phyloP scores from a whole-genome alignment of 345 rosid genomes.

The Lepidium africanum region DNA sequence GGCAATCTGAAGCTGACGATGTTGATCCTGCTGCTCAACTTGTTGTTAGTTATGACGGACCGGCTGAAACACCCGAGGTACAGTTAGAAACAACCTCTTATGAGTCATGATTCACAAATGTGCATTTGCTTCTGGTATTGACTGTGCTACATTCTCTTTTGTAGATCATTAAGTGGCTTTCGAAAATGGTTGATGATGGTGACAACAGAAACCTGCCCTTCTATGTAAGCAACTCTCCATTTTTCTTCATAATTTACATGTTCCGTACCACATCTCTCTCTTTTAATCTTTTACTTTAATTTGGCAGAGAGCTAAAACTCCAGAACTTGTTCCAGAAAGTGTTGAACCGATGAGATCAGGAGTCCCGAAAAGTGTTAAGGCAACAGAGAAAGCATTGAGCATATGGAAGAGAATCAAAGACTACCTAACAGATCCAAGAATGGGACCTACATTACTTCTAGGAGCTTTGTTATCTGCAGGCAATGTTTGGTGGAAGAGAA shows the following conservation, averaged over 20 bases:
- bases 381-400: conserved; percentile 39
- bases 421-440: conserved; percentile 65
- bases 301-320: conserved; percentile 70
- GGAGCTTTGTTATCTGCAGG: conserved; percentile 68
- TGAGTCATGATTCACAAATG: background rate
- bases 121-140: background rate
- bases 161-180: conserved; percentile 74
- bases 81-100: background rate
- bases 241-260: background rate
- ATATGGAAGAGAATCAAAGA: conserved; percentile 31
- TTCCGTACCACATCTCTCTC: background rate
- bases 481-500: conserved; percentile 58
- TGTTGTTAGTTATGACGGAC: conserved; percentile 76
- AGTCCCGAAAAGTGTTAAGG: conserved; percentile 55
- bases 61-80: conserved; percentile 65
- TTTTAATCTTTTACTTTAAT: background rate
- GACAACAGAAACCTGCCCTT: conserved; percentile 75
- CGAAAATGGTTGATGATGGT: conserved; percentile 75
- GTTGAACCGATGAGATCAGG: conserved; percentile 59
- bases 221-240: conserved; percentile 39
- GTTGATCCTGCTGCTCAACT: conserved; percentile 86
- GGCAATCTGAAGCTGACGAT: conserved; percentile 48
- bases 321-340: conserved; percentile 77
- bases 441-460: conserved; percentile 77
- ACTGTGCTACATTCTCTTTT: background rate